Base-by-base conservation (phyloP, 2,329 filamentous ascomycete genomes). In the Immersiporthe knoxdaviesiana region DNA sequence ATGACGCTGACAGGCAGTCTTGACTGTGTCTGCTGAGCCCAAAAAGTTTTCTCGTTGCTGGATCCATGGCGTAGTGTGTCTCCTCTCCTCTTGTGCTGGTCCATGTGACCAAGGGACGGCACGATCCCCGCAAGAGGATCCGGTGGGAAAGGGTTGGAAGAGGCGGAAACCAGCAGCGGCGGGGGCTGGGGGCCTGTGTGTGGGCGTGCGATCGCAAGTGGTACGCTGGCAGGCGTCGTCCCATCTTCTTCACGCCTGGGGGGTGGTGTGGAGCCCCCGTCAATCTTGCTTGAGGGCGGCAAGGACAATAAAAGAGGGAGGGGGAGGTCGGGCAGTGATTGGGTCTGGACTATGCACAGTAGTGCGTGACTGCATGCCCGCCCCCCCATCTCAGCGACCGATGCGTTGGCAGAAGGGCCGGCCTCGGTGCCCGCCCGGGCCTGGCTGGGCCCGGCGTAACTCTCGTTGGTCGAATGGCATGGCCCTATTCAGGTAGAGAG, bases 61-160 rank as follows among this genome's bases (percentile, higher is more conserved):
- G 27, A 24, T 30, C 30, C 65, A 54, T 30, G 35, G 41, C 30
- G 35, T 5, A 18, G 35, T 52, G 10, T 39, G 35, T 5, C 10
- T 35, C 41, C 10, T 39, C 39, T 11, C 32, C 30, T 21, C 14
- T 10, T 62, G 30, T 50, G 30, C 41, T 50, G 12, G 41, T 41
- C 47, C 56, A 47, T 60, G 56, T 60, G 58, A 60, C 65, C 65
- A 50, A 39, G 64, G 52, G 39, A 52, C 37, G 63, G 64, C 64
- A 44, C 58, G 65, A 60, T 47, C 56, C 56, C 44, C 56, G 10
- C 65, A 41, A 58, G 56, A 60, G 47, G 32, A 54, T 67, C 54
- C 62, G 65, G 44, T 67, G 65, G 65, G 65, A 67, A 67, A 67
- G 65, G 65, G 65, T 67, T 61, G 56, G 21, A 39, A 67, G 32